Evolutionary conservation across 208 protist genomes (phyloP).

Genomic region (Crithidia sp.): DNA sequence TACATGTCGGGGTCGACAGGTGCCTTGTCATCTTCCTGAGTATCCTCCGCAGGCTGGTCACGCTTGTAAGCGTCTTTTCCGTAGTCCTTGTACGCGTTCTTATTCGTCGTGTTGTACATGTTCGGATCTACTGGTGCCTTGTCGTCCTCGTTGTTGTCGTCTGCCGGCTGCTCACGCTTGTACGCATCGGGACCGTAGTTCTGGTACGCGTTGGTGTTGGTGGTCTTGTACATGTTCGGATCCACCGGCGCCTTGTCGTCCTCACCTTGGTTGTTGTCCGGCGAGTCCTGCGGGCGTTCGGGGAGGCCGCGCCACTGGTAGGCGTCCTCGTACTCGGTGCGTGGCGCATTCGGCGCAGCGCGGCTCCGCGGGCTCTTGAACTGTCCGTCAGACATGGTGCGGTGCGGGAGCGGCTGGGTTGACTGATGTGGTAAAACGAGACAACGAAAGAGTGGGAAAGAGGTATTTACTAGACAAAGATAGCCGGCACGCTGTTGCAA

Average conservation of each 20-base stretch:
- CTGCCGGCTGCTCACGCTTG: conserved; percentile 9
- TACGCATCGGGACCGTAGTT: conserved; percentile 1
- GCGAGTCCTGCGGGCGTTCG: not conserved
- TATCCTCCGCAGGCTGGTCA: conserved; percentile 7
- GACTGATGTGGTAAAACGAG: not conserved
- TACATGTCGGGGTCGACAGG: conserved; percentile 38
- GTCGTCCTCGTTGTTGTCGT: conserved; percentile 8
- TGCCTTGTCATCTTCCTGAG: not conserved
- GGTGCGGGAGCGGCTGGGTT: too few species aligned
- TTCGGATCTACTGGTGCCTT: conserved; percentile 36
- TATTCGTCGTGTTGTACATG: conserved; percentile 50
- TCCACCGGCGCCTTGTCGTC: conserved; percentile 29
- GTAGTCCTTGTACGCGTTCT: conserved; percentile 15
- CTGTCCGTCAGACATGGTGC: not conserved
- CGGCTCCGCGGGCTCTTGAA: not conserved
- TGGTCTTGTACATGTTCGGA: conserved; percentile 57
- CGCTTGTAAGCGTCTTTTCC: not conserved
- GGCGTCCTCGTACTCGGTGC: conserved; percentile 40
- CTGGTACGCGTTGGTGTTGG: conserved; percentile 14
- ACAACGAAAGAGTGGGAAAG: too few species aligned
- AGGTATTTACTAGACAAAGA: too few species aligned
- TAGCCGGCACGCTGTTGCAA: too few species aligned
- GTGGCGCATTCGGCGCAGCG: not conserved
- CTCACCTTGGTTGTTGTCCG: conserved; percentile 7
- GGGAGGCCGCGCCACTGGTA: conserved; percentile 42